Evolutionary conservation across 495 filamentous ascomycete genomes (phyloP).

Genomic region (Penicillium mononematosum): DNA sequence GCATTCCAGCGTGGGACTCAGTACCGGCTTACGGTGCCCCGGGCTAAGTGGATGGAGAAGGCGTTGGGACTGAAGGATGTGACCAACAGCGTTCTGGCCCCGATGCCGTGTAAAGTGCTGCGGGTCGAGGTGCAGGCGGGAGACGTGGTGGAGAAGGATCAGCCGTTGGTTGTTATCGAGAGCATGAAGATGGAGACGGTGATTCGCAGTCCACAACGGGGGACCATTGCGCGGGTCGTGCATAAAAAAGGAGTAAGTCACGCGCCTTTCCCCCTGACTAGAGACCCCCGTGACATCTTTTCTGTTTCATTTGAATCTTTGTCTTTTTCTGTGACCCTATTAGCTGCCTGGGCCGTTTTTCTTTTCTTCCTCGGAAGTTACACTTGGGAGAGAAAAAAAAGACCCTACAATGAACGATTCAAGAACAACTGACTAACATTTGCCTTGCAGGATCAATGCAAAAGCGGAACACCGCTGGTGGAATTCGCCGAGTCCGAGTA

Average conservation of each 20-base stretch:
- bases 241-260: slow-evolving; percentile 82
- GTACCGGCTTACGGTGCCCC: slow-evolving; percentile 64
- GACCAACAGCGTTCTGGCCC: slow-evolving; percentile 79
- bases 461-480: slow-evolving; percentile 57
- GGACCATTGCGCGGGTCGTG: slow-evolving; percentile 75
- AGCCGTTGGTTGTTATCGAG: slow-evolving; percentile 91
- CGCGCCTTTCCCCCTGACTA: slow-evolving; percentile 4
- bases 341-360: background rate
- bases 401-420: background rate
- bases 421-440: slow-evolving; percentile 27
- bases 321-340: too few relatives aligned
- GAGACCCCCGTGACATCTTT: background rate
- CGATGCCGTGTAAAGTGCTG: slow-evolving; percentile 94
- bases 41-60: slow-evolving; percentile 81
- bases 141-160: slow-evolving; percentile 76
- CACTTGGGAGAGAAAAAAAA: background rate
- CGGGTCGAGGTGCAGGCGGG: slow-evolving; percentile 81
- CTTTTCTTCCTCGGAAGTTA: background rate
- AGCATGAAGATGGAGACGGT: slow-evolving; percentile 99
- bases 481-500: slow-evolving; percentile 44
- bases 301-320: slow-evolving; percentile 1
- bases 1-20: slow-evolving; percentile 82
- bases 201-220: slow-evolving; percentile 83
- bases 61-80: slow-evolving; percentile 79
- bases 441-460: slow-evolving; percentile 53